Evolutionary conservation across 805 yeast species (phyloP), one percentile per base, ranked within the genome.

Genomic region (Blastobotrys americana): DNA sequence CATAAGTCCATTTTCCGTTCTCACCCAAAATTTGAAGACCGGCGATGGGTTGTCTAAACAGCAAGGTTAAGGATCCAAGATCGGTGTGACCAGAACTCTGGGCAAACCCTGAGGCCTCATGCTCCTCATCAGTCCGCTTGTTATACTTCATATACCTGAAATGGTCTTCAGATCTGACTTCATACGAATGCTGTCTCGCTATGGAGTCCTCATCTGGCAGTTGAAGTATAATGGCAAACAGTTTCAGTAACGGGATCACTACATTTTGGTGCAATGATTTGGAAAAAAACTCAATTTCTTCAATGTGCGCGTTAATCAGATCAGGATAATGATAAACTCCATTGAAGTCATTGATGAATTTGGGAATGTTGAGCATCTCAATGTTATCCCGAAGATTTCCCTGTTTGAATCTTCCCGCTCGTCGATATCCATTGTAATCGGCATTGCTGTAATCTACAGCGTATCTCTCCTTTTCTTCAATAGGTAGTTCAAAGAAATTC

Each of bases 401-500:
- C 31, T 25, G 31, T 13, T 25, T 25, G 31, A 25, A 25, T 25
- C 31, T 25, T 8, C 31, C 31, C 3, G 43, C 43, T 34, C 27
- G 25, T 20, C 23, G n/a, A n/a, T 39, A 15, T 13, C 21, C 27
- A 13, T 15, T 16, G n/a, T 20, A 13, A 20, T 19, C 34, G 23
- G 46, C 27, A 17, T 21, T 41, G 21, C 19, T 17, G 23, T 28
- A 40, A 34, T 10, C 39, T 18, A 39, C 20, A 10, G 17, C 5
- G 35, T 5, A 17, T 34, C 31, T 41, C 27, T 17, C 42, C 43
- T 41, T 41, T 16, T 41, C 43, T 15, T 41, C 43, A 4, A 41
- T 16, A 3, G 31, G 39, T 19, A 41, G 28, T 9, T 37, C 43
- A 15, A 41, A 41, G 38, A 41, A 41, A 20, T 41, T 37, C 43